Evolutionary conservation across 148 eudicot genomes (phyloP).

Genomic region (Camellia sinensis): DNA sequence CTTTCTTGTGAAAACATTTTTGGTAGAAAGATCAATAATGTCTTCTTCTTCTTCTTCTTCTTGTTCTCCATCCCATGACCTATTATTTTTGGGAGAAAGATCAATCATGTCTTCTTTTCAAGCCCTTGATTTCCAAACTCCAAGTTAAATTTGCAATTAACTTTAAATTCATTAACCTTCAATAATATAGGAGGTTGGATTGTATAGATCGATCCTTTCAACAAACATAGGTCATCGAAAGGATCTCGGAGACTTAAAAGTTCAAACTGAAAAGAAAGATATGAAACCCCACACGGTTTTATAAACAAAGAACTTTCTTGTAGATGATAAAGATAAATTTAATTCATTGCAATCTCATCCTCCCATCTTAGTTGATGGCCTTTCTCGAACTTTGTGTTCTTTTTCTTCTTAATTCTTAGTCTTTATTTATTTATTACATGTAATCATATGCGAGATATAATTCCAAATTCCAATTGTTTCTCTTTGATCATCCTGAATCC

Average conservation of each 20-base stretch:
- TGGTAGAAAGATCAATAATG: too few relatives aligned
- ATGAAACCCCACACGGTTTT: neutral
- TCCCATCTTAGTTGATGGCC: neutral
- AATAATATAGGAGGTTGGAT: neutral
- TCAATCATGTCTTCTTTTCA: neutral
- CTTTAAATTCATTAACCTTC: too few relatives aligned
- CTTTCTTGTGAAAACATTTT: too few relatives aligned
- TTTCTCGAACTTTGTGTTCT: neutral
- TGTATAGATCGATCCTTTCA: too few relatives aligned
- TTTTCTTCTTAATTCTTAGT: neutral
- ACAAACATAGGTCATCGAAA: too few relatives aligned
- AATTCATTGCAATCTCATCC: neutral
- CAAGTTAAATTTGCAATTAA: neutral
- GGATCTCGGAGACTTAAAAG: too few relatives aligned
- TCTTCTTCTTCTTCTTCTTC: neutral
- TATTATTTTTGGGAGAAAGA: too few relatives aligned
- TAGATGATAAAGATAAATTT: too few relatives aligned
- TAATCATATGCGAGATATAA: neutral
- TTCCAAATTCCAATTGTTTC: neutral
- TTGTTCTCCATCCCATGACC: neutral
- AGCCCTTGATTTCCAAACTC: neutral
- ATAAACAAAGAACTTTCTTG: neutral
- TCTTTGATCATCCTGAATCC: neutral
- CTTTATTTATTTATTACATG: neutral
- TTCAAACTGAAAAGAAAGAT: neutral